phyloP scores from a whole-genome alignment of 2,329 filamentous ascomycete genomes.

The Biscogniauxia mediterranea region DNA sequence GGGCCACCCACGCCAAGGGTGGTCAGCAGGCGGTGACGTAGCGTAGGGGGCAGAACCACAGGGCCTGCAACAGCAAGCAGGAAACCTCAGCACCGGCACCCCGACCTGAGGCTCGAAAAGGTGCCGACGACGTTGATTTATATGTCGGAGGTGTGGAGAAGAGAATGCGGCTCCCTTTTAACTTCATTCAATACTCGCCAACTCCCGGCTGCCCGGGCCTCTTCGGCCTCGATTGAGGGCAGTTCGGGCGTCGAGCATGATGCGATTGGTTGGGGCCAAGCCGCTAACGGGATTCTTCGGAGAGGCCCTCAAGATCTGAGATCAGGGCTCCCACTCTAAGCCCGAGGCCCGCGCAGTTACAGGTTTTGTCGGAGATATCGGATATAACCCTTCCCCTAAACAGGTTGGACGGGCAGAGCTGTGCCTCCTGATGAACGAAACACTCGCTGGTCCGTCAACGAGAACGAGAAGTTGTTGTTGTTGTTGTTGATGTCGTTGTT shows the following conservation, averaged over 20 bases:
- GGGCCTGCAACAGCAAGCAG: neutral
- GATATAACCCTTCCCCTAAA: neutral
- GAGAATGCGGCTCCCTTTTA: conserved; percentile 30
- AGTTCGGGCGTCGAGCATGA: conserved; percentile 15
- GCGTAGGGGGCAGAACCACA: neutral
- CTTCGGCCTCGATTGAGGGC: conserved; percentile 14
- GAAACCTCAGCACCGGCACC: neutral
- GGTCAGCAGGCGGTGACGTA: neutral
- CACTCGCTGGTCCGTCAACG: neutral
- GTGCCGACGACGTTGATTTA: conserved; percentile 23
- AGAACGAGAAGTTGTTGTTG: neutral
- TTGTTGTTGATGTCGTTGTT: too few relatives aligned
- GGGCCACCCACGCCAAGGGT: neutral
- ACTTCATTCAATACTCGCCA: conserved; percentile 30
- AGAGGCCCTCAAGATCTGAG: conserved; percentile 11
- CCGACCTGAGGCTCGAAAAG: conserved; percentile 14
- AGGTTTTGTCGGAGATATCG: neutral
- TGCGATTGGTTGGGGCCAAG: conserved; percentile 26
- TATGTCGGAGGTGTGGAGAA: conserved; percentile 30
- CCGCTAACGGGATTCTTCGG: conserved; percentile 33
- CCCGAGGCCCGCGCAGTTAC: neutral
- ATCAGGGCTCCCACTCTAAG: neutral
- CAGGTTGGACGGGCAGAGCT: neutral
- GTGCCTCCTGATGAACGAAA: neutral
- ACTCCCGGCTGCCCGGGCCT: conserved; percentile 27